Conservation (phyloP, 129 eudicot genomes). For the Flaveria ramosissima region DNA sequence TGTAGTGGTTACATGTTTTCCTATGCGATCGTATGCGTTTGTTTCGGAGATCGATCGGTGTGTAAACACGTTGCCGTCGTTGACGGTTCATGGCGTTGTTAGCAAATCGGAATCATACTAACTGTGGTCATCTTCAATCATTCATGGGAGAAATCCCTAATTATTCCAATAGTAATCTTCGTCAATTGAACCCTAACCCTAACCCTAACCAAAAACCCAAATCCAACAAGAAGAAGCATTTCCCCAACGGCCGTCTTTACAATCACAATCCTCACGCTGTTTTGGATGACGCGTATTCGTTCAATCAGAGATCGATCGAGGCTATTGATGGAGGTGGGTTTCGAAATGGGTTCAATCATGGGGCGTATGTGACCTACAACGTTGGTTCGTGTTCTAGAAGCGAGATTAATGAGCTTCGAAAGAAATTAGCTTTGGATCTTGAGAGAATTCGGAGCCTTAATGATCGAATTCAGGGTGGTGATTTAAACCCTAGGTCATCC, state of each 20-base stretch:
- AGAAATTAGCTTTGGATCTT: conserved; percentile 59
- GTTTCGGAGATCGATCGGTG: conserved; percentile 27
- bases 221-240: conserved; percentile 55
- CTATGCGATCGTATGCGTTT: not conserved
- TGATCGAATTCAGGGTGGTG: conserved; percentile 68
- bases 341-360: conserved; percentile 40
- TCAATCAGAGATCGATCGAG: conserved; percentile 47
- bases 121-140: conserved; percentile 24
- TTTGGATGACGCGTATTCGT: conserved; percentile 77
- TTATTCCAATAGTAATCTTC: conserved; percentile 41
- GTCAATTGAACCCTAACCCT: conserved; percentile 59
- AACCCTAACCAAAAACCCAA: conserved; percentile 54
- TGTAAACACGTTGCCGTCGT: conserved; percentile 7
- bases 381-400: conserved; percentile 49
- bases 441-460: conserved; percentile 62
- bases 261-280: conserved; percentile 33
- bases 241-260: conserved; percentile 35
- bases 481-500: conserved; percentile 45
- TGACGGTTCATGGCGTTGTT: conserved; percentile 65
- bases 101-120: conserved; percentile 59
- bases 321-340: conserved; percentile 47
- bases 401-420: conserved; percentile 59
- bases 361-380: conserved; percentile 48
- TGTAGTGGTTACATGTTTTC: not conserved
- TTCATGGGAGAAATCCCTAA: conserved; percentile 74